These are phyloP conservation scores for Fusarium hostae DNA, from an alignment of 2,329 filamentous ascomycete genomes.

Conservation along the genomic window DNA sequence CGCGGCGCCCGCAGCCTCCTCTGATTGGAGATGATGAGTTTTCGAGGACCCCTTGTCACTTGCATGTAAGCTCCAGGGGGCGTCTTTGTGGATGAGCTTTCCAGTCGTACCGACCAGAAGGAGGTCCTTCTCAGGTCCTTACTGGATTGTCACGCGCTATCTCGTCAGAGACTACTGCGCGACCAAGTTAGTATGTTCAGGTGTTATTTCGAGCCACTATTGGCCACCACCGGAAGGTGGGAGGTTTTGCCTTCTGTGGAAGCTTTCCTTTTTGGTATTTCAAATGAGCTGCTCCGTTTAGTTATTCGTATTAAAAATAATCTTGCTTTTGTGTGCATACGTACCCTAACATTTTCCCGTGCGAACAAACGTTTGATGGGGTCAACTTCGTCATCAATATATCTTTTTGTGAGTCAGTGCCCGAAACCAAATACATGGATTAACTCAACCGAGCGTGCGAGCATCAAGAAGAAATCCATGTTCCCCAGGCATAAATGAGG, in stretches of 20 bases:
- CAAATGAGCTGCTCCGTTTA: neutral
- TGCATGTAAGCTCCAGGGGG: conserved; percentile 25
- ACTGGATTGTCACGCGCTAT: conserved; percentile 43
- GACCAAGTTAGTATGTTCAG: conserved; percentile 35
- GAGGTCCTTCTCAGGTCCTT: conserved; percentile 34
- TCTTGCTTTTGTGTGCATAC: conserved; percentile 11
- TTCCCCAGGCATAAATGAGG: conserved; percentile 30
- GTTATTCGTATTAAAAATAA: neutral
- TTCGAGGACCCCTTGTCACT: conserved; percentile 28
- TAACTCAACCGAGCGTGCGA: conserved; percentile 25
- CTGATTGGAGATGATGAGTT: conserved; percentile 34
- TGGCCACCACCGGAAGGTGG: conserved; percentile 21
- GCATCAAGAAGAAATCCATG: conserved; percentile 31
- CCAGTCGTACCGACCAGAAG: conserved; percentile 29
- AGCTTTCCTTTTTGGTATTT: neutral
- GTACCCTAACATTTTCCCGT: conserved; percentile 19
- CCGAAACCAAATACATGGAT: conserved; percentile 25
- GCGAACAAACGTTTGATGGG: conserved; percentile 26
- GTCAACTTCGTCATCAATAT: conserved; percentile 34
- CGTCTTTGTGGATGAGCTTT: conserved; percentile 29
- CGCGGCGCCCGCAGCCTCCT: conserved; percentile 39
- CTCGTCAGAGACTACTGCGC: conserved; percentile 39
- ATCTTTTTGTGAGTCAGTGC: conserved; percentile 30
- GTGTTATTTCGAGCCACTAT: conserved; percentile 31
- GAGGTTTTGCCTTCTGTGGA: conserved; percentile 19